A percentile compares a stretch with the other conserved stretches of the same genome.
These are phyloP conservation scores for Nematocida minor DNA, from an alignment of 371 early-diverging fungal species.

Conservation along the genomic window DNA sequence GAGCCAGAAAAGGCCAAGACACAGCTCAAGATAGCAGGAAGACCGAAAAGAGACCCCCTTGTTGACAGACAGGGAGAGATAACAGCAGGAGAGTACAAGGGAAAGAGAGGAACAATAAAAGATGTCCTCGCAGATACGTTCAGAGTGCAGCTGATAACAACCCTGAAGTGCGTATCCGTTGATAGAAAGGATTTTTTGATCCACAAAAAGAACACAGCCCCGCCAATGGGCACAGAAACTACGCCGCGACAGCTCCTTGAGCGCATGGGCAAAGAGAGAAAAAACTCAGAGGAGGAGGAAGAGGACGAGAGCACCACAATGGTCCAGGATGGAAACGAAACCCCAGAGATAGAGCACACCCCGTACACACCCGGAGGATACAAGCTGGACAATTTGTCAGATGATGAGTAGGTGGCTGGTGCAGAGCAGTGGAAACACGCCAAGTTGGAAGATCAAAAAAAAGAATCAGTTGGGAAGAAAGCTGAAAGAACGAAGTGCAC, in stretches of 20 bases:
- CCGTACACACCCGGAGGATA: not conserved
- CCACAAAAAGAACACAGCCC: not conserved
- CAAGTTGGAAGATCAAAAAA: too few species aligned
- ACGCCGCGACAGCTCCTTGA: not conserved
- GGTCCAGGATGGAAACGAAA: not conserved
- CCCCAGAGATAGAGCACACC: not conserved
- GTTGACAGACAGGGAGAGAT: slow-evolving; percentile 78
- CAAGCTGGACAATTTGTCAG: not conserved
- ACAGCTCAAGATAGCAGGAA: not conserved
- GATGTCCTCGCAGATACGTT: slow-evolving; percentile 72
- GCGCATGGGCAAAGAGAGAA: not conserved
- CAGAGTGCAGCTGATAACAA: slow-evolving; percentile 85
- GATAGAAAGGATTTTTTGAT: slow-evolving; percentile 3
- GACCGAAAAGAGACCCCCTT: slow-evolving; percentile 69
- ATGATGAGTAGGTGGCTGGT: not conserved
- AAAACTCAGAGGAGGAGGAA: not conserved
- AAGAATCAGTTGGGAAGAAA: too few species aligned
- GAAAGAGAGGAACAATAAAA: slow-evolving; percentile 87
- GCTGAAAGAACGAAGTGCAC: too few species aligned
- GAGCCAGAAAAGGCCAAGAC: not conserved
- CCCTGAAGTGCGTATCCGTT: slow-evolving; percentile 71
- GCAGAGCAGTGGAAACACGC: too few species aligned
- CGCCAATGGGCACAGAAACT: not conserved
- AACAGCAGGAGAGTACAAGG: slow-evolving; percentile 83
- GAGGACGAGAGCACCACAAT: slow-evolving; percentile 13